Base-by-base conservation (phyloP, 2,329 filamentous ascomycete genomes). In the Cladorrhinum sp. region DNA sequence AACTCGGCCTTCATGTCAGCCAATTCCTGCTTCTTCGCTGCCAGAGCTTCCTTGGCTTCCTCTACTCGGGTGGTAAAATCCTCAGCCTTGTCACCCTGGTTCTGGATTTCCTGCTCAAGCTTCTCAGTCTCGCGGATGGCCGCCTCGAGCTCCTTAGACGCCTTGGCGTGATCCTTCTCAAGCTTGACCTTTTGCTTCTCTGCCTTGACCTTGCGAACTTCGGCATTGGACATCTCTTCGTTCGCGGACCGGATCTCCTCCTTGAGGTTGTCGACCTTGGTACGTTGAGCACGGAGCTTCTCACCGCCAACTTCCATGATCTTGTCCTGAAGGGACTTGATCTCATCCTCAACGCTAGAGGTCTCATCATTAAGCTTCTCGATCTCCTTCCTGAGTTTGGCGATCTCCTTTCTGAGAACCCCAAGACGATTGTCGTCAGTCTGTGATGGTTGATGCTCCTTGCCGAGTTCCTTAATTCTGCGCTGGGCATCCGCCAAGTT, bases 221-320 rank as follows among this genome's bases (percentile, higher is more conserved):
- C 93, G 1, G 95, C 91, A 57, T 85, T 88, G 3, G 92, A 96
- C 38, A 91, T 87, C 64, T 91, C 88, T 65, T 98, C 93, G 56
- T 85, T 88, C 62, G 96, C 82, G 12, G 87, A 85, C 52, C 88
- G 81, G 59, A 98, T 92, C 72, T 96, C 88, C 69, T 92, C 90
- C 73, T 96, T 96, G 65, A 96, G 79, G 6, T 87, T 84, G 72
- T 98, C 93, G 32, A 99, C 92, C 79, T 90, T 96, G 63, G 91
- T 87, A 68, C 95, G 93, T 73, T 99, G 93, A 18, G 88, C 85
- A 58, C 95, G 88, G 18, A 99, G 85, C 76, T 91, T 92, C 70
- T 98, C 92, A 75, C 95, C 95, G 71, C 95, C 95, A 64, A 96
- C 89, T 75, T 97, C 89, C 95, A 99, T 98, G 70, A 99, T 99